Percentiles rank a stretch among this genome's conserved stretches.
phyloP scores from a whole-genome alignment of 148 eudicot genomes.

The Camellia sinensis region DNA sequence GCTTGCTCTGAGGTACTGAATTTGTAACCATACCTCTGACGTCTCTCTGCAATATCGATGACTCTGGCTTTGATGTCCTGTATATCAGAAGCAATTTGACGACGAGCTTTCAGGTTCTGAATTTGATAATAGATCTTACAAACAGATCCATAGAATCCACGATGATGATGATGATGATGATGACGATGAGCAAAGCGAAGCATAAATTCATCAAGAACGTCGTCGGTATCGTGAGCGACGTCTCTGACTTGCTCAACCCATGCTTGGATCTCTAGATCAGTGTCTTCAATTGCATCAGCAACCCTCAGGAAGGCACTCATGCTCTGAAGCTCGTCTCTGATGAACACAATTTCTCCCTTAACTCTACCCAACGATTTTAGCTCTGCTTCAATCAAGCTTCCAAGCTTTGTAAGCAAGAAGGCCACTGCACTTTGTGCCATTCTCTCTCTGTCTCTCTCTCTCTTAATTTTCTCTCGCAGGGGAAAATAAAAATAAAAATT shows the following conservation, averaged over 20 bases:
- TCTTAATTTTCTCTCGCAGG: too few species aligned
- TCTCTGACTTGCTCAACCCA: slow-evolving; percentile 29
- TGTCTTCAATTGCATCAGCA: slow-evolving; percentile 1
- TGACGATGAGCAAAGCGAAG: background rate
- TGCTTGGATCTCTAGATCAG: slow-evolving; percentile 5
- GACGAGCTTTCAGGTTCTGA: background rate
- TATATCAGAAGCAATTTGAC: slow-evolving; percentile 14
- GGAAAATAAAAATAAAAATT: background rate
- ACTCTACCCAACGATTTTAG: background rate
- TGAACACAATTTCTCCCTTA: background rate
- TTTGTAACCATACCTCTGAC: background rate
- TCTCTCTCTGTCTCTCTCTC: background rate
- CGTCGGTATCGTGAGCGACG: slow-evolving; percentile 23
- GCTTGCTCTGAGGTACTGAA: background rate
- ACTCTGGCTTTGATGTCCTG: slow-evolving; percentile 6
- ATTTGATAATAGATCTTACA: background rate
- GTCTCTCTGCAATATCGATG: slow-evolving; percentile 3
- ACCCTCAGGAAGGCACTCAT: slow-evolving; percentile 4
- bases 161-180: too few species aligned
- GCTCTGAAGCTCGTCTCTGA: slow-evolving; percentile 1
- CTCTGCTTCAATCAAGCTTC: background rate
- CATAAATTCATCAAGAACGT: slow-evolving; percentile 20
- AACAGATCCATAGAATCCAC: background rate
- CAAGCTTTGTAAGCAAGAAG: background rate
- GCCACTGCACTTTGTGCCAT: slow-evolving; percentile 6